A percentile compares a stretch with the other conserved stretches of the same genome.
These are phyloP conservation scores for Combretum micranthum DNA, from an alignment of 345 rosid genomes.

Conservation along the genomic window DNA sequence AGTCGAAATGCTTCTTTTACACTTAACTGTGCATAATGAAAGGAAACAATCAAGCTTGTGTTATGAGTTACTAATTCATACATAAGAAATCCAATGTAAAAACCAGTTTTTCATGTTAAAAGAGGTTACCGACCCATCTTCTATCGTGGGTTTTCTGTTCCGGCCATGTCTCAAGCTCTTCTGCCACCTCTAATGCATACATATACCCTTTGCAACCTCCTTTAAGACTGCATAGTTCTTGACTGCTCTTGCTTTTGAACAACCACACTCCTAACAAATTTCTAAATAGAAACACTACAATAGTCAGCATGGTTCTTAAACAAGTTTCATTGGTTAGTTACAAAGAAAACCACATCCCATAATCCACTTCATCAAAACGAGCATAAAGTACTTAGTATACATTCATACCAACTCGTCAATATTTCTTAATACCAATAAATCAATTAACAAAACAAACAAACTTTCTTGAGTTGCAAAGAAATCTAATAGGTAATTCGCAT, in stretches of 20 bases:
- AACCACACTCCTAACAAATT: conserved; percentile 65
- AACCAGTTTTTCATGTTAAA: neutral
- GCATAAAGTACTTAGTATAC: too few relatives aligned
- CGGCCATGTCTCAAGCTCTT: conserved; percentile 84
- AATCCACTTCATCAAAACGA: too few relatives aligned
- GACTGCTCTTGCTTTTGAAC: conserved; percentile 57
- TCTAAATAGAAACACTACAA: conserved; percentile 28
- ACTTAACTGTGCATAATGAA: conserved; percentile 29
- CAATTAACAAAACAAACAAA: too few relatives aligned
- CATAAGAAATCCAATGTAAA: too few relatives aligned
- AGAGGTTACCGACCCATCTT: conserved; percentile 51
- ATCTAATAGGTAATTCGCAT: too few relatives aligned
- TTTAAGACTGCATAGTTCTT: conserved; percentile 20
- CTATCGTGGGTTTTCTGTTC: conserved; percentile 46
- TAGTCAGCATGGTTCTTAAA: neutral
- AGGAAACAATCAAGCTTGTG: too few relatives aligned
- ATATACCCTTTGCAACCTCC: conserved; percentile 60
- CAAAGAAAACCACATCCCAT: too few relatives aligned
- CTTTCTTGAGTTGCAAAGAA: too few relatives aligned
- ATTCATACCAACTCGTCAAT: too few relatives aligned
- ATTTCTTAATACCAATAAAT: too few relatives aligned
- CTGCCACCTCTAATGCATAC: conserved; percentile 63
- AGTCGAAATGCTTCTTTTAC: conserved; percentile 46
- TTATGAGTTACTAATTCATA: too few relatives aligned
- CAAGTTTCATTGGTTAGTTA: too few relatives aligned